These are phyloP conservation scores for Pugionium dolabratum DNA, from an alignment of 345 rosid species.

Conservation along the genomic window DNA sequence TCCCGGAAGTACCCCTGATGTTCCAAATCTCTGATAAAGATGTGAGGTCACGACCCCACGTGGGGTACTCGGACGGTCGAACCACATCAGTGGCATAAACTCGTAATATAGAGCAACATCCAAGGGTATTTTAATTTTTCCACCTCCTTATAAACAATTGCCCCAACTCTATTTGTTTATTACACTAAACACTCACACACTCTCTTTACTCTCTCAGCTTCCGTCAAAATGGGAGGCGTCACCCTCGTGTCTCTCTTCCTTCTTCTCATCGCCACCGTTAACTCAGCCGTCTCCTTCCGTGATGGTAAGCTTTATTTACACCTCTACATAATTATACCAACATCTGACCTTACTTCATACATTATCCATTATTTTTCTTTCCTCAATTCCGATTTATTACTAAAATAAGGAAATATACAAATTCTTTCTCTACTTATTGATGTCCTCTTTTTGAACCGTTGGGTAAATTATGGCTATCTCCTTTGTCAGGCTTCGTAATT, in stretches of 20 bases:
- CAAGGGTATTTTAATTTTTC: conserved; percentile 7
- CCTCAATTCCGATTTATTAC: background rate
- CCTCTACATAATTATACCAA: background rate
- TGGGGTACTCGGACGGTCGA: conserved; percentile 12
- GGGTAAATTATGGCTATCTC: background rate
- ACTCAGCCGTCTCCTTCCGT: conserved; percentile 30
- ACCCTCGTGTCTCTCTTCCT: conserved; percentile 32
- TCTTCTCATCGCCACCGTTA: conserved; percentile 34
- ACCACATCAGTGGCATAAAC: conserved; percentile 29
- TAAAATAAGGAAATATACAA: too few species aligned
- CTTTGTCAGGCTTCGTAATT: background rate
- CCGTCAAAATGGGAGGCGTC: conserved; percentile 34
- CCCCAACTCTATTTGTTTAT: conserved; percentile 17
- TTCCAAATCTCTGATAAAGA: conserved; percentile 29
- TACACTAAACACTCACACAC: background rate
- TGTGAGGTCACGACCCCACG: conserved; percentile 37
- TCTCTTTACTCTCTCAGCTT: background rate
- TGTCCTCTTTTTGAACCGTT: background rate
- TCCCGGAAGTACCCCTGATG: conserved; percentile 21
- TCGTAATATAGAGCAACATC: conserved; percentile 26
- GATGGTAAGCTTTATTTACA: conserved; percentile 27
- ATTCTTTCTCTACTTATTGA: background rate
- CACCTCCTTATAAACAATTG: conserved; percentile 32
- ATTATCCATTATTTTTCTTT: background rate
- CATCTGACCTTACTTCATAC: background rate